Evolutionary conservation across 1,139 yeast species (phyloP).

Genomic region (Hyphopichia pseudoburtonii): DNA sequence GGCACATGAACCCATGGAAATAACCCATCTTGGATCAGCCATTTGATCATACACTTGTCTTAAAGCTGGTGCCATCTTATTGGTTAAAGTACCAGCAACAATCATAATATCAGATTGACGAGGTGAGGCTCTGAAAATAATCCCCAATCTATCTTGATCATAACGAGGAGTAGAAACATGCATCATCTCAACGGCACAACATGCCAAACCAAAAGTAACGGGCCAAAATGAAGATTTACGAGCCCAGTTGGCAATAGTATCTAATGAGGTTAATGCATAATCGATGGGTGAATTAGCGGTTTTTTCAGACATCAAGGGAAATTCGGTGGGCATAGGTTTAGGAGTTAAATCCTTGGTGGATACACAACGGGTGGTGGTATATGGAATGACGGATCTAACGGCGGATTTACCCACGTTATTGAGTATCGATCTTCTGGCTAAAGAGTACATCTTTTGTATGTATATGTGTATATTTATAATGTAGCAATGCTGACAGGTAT

Average conservation of each 20-base stretch:
- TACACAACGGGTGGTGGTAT: conserved; percentile 22
- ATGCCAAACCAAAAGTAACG: conserved; percentile 86
- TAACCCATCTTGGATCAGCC: conserved; percentile 91
- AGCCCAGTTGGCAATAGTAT: conserved; percentile 87
- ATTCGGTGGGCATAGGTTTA: conserved; percentile 40
- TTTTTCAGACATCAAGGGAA: conserved; percentile 47
- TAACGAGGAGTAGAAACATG: conserved; percentile 90
- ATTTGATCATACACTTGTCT: conserved; percentile 93
- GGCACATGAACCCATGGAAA: conserved; percentile 94
- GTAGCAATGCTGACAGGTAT: too few relatives aligned
- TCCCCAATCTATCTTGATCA: conserved; percentile 91
- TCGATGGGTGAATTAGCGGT: conserved; percentile 58
- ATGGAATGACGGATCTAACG: conserved; percentile 13
- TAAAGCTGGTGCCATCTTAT: conserved; percentile 92
- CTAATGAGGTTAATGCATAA: conserved; percentile 82
- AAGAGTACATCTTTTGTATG: conserved; percentile 27
- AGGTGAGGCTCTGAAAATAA: conserved; percentile 92
- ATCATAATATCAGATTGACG: conserved; percentile 93
- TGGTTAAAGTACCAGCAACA: conserved; percentile 90
- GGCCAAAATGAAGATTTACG: conserved; percentile 95
- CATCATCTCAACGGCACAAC: conserved; percentile 97
- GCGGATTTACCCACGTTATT: conserved; percentile 16
- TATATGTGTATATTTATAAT: too few relatives aligned
- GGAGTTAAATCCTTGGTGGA: conserved; percentile 49
- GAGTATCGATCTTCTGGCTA: conserved; percentile 25